Base-by-base conservation (phyloP, 495 filamentous ascomycete genomes). In the Haplographium delicatum region DNA sequence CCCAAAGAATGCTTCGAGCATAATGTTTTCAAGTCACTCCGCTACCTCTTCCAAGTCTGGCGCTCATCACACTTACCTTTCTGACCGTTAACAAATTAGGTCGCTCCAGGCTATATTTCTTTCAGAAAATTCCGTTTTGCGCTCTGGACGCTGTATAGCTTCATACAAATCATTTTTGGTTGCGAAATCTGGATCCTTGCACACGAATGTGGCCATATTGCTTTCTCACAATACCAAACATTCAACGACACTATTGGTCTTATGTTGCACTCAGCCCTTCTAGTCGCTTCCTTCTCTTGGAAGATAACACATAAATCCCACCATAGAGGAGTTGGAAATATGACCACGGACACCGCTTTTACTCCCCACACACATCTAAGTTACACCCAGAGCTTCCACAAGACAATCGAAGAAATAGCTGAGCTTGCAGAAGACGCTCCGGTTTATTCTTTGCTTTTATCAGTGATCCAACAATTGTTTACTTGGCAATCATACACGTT, bases 261-360 rank as follows among this genome's bases (percentile, higher is more conserved):
- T 77, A 65, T 82, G 45, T 59, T 69, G 26, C 84, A 88, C 61
- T 86, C 82, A 0, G 62, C 72, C n/a, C 70, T 86, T 11, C 68
- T 83, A 54, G 83, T 86, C 3, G 83, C 84, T 1, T 86, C 81
- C 67, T 84, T 83, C 68, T 84, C 79, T 25, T 88, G 84, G 84
- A 80, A 85, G 68, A 82, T 85, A 62, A 83, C 81, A 38, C 84
- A 88, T 53, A 75, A 76, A 56, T 78, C 81, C 47, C 84, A 88
- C 64, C 84, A 88, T 70, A 84, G 75, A 42, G 74, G 73, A 51
- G 78, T 77, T 20, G 75, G 72, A 16, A 68, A 82, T 59, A 73
- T 78, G 46, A 71, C 79, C 30, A 71, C 72, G 56, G 79, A 81
- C 45, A 76, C 73, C 38, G 77, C 73, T 38, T 81, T 80, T 49